Conservation (phyloP, 2,329 filamentous ascomycete genomes). For the Neofusicoccum sp. region DNA sequence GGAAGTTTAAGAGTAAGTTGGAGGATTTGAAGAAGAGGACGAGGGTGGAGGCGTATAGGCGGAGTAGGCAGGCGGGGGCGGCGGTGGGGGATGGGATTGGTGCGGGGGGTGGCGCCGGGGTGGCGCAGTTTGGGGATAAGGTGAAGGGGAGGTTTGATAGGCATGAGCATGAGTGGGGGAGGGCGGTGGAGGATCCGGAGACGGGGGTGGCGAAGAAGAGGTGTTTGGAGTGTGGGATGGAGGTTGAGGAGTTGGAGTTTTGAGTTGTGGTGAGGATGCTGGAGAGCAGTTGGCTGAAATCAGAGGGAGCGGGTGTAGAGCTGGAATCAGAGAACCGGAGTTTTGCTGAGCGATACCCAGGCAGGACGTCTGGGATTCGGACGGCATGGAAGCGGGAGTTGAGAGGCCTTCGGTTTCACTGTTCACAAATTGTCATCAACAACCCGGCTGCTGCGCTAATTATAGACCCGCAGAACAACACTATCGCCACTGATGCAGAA, state of each 20-base stretch:
- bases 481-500: too few species aligned
- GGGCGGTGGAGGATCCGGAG: constrained; percentile 59
- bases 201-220: constrained; percentile 79
- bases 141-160: constrained; percentile 64
- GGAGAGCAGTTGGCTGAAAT: too few species aligned
- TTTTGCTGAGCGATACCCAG: too few species aligned
- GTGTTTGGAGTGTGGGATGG: constrained; percentile 67
- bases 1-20: constrained; percentile 88
- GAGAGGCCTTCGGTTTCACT: too few species aligned
- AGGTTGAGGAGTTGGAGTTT: constrained; percentile 67
- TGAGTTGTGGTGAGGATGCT: constrained; percentile 30
- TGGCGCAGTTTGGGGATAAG: constrained; percentile 71
- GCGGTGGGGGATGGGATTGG: constrained; percentile 28
- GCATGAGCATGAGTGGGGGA: constrained; percentile 88
- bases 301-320: too few species aligned
- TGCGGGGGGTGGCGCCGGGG: constrained; percentile 60
- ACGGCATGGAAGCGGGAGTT: too few species aligned
- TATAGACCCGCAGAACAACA: too few species aligned
- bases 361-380: too few species aligned
- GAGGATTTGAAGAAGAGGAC: constrained; percentile 92
- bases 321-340: too few species aligned
- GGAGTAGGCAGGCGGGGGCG: constrained; percentile 48
- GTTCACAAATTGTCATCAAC: too few species aligned
- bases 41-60: constrained; percentile 82
- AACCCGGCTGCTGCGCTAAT: too few species aligned